Percentiles rank a stretch among this genome's conserved stretches.
These are phyloP conservation scores for Wickerhamomyces sp. DNA, from an alignment of 1,139 yeast genomes.

Conservation along the genomic window DNA sequence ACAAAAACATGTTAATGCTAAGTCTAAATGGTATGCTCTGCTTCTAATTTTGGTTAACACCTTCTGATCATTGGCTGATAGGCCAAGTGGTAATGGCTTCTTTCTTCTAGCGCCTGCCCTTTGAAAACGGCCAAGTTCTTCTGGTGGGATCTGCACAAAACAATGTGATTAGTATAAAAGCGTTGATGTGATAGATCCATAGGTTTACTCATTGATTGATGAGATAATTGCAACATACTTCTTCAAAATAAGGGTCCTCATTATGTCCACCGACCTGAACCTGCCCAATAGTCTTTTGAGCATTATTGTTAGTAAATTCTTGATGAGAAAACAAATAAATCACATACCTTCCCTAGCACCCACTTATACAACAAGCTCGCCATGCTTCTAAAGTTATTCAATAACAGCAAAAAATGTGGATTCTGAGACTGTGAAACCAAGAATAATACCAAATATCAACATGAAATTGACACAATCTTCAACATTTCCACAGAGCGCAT, in stretches of 20 bases:
- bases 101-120: constrained; percentile 25
- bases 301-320: not conserved
- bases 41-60: constrained; percentile 50
- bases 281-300: constrained; percentile 18
- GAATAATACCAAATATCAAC: too few species aligned
- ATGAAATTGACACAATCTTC: too few species aligned
- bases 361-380: constrained; percentile 10
- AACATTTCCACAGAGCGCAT: too few species aligned
- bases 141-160: constrained; percentile 17
- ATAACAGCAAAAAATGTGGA: constrained; percentile 1
- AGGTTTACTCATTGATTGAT: too few species aligned
- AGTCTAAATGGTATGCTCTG: constrained; percentile 61
- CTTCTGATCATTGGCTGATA: constrained; percentile 51
- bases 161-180: not conserved
- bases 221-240: constrained; percentile 5
- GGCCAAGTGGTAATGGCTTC: constrained; percentile 45
- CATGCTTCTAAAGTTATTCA: constrained; percentile 2
- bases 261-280: constrained; percentile 17
- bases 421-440: too few species aligned
- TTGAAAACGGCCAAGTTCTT: constrained; percentile 21
- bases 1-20: constrained; percentile 57
- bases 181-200: not conserved
- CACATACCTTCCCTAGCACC: constrained; percentile 16
- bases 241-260: constrained; percentile 22
- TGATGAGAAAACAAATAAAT: not conserved